These are phyloP conservation scores for Schizophyllum commune DNA, from an alignment of 1,284 basidiomycete genomes.

Conservation along the genomic window DNA sequence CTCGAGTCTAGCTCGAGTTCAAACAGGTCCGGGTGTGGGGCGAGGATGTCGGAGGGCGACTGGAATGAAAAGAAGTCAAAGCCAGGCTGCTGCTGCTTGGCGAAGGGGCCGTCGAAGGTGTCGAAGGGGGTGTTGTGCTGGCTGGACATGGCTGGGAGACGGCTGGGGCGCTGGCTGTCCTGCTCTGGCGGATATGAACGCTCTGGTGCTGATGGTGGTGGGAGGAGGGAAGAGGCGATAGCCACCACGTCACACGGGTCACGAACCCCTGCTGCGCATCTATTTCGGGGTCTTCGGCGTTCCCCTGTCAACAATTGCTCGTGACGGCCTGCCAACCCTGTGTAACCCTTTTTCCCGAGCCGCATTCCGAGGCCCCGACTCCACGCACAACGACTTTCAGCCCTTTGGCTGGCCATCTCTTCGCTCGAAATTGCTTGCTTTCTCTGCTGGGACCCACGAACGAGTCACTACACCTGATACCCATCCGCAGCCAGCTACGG, in stretches of 20 bases:
- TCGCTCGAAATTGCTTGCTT: too few relatives aligned
- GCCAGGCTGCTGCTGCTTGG: constrained; percentile 26
- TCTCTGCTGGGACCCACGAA: too few relatives aligned
- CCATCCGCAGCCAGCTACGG: background rate
- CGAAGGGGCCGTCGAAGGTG: background rate
- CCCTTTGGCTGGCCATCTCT: too few relatives aligned
- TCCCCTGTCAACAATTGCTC: background rate
- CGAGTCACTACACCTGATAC: background rate
- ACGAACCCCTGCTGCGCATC: background rate
- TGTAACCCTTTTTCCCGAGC: too few relatives aligned
- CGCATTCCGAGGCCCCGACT: too few relatives aligned
- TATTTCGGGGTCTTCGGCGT: background rate
- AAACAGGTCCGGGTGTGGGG: constrained; percentile 72
- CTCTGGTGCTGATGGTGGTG: background rate
- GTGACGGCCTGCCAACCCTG: background rate
- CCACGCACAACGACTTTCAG: too few relatives aligned
- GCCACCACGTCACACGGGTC: background rate
- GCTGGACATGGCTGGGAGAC: constrained; percentile 9
- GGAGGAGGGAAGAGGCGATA: background rate
- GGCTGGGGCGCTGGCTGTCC: background rate
- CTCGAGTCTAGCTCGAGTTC: constrained; percentile 71
- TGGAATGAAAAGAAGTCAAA: constrained; percentile 66
- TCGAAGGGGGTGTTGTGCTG: constrained; percentile 9
- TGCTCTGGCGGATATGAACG: background rate
- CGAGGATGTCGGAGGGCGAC: constrained; percentile 56